Evolutionary conservation across 805 yeast species (phyloP).

Genomic region (Myxozyma monticola): DNA sequence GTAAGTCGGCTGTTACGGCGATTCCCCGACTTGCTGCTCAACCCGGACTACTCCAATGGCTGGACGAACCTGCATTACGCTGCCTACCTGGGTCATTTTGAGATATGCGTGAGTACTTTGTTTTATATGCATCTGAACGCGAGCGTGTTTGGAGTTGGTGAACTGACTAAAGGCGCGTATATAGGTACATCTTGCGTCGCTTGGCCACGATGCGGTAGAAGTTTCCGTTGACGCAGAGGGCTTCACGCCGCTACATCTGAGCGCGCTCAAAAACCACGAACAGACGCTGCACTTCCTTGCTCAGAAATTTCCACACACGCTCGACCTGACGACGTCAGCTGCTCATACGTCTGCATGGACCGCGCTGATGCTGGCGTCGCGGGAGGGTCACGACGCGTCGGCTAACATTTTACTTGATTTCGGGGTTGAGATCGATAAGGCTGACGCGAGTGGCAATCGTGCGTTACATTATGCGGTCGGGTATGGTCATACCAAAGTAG

Average conservation of each 20-base stretch:
- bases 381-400: constrained; percentile 60
- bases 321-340: constrained; percentile 55
- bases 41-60: constrained; percentile 63
- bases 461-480: constrained; percentile 83
- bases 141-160: too few species aligned
- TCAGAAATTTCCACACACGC: constrained; percentile 58
- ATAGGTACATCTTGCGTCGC: constrained; percentile 45
- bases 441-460: constrained; percentile 74
- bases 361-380: constrained; percentile 64
- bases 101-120: constrained; percentile 51
- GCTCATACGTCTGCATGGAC: constrained; percentile 30
- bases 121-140: too few species aligned
- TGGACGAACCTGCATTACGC: constrained; percentile 86
- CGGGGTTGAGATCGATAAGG: constrained; percentile 73
- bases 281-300: constrained; percentile 73
- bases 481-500: constrained; percentile 60
- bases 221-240: constrained; percentile 53
- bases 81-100: constrained; percentile 67
- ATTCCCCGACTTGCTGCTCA: constrained; percentile 67
- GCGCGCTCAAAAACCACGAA: constrained; percentile 62
- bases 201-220: constrained; percentile 57
- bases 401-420: constrained; percentile 63
- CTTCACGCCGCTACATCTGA: constrained; percentile 69
- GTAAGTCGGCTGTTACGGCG: constrained; percentile 65
- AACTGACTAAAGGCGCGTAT: neutral